Base-by-base conservation (phyloP, 2,329 filamentous ascomycete species). In the Hypoxylon sp. region DNA sequence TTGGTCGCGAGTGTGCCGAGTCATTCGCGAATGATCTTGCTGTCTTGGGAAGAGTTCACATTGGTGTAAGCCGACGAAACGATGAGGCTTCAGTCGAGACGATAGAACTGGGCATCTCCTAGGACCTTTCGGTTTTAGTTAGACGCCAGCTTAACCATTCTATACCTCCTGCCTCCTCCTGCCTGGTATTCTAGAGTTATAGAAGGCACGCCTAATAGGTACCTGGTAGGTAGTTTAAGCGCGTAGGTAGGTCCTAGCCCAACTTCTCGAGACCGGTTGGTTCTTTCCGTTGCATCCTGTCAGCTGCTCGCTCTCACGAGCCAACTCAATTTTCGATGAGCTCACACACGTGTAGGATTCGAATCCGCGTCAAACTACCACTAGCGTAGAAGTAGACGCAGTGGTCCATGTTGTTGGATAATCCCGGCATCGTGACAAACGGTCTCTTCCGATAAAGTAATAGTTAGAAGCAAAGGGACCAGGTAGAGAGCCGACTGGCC, bases 401-500 rank as follows among this genome's bases (percentile, higher is more conserved):
- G 17, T 44, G 8, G 17, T 44, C 17, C 17, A 22, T 22, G n/a
- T 42, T 17, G 40, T 44, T 22, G 17, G 40, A 22, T 8, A 3
- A 44, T 44, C 17, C 17, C 4, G 13, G 17, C 8, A 44, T 44
- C 40, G 8, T 42, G 37, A 22, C 14, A 25, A 8, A 8, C 33
- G 17, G 10, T n/a, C 6, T 11, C 30, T 37, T 22, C 37, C n/a
- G 14, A 37, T 13, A 17, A 22, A 35, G 20, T 30, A n/a, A 46
- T 13, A 4, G 20, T 14, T 37, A 5, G 49, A 1, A 33, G 20
- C 6, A 46, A 11, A 13, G 7, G 7, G 30, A 50, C 10, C 27
- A 46, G 55, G 56, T 11, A 55, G 56, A 60, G 55, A 66, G 48
- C 31, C 11, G 8, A 35, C 37, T 48, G 49, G 27, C 2, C 33